phyloP scores from a whole-genome alignment of 2,329 filamentous ascomycete genomes.

The Cercospora canescens region DNA sequence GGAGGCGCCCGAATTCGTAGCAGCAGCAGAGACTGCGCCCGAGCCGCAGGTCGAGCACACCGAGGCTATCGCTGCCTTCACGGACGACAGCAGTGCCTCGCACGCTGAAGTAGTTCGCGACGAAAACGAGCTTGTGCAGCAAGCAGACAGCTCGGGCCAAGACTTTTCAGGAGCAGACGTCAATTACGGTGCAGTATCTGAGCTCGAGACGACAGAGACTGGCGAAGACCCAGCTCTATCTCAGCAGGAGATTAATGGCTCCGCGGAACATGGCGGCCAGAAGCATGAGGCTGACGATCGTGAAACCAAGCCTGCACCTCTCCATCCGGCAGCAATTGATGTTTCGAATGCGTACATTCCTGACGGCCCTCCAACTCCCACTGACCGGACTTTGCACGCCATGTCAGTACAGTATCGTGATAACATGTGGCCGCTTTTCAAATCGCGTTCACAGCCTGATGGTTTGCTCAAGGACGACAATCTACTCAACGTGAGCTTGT shows the following conservation, averaged over 20 bases:
- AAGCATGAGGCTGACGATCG: constrained; percentile 2
- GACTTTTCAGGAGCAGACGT: neutral
- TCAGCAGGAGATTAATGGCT: neutral
- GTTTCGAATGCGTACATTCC: constrained; percentile 8
- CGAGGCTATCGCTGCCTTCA: neutral
- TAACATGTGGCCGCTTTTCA: constrained; percentile 59
- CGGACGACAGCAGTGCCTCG: neutral
- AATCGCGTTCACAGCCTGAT: constrained; percentile 53
- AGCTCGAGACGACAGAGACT: neutral
- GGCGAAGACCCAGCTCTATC: neutral
- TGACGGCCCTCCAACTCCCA: constrained; percentile 35
- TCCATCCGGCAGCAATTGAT: constrained; percentile 17
- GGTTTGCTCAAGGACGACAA: constrained; percentile 59
- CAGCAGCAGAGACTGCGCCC: neutral
- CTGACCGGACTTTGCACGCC: constrained; percentile 44
- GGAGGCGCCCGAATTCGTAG: constrained; percentile 17
- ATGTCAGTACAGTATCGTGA: constrained; percentile 58
- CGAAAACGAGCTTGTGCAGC: neutral
- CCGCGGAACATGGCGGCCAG: neutral
- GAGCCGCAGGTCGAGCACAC: neutral
- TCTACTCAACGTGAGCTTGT: constrained; percentile 54
- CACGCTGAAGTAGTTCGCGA: neutral
- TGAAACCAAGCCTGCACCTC: constrained; percentile 7
- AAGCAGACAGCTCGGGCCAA: neutral
- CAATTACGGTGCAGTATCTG: neutral